Conservation (phyloP, 208 protist genomes). For the Trypanosomatidae sp. region DNA sequence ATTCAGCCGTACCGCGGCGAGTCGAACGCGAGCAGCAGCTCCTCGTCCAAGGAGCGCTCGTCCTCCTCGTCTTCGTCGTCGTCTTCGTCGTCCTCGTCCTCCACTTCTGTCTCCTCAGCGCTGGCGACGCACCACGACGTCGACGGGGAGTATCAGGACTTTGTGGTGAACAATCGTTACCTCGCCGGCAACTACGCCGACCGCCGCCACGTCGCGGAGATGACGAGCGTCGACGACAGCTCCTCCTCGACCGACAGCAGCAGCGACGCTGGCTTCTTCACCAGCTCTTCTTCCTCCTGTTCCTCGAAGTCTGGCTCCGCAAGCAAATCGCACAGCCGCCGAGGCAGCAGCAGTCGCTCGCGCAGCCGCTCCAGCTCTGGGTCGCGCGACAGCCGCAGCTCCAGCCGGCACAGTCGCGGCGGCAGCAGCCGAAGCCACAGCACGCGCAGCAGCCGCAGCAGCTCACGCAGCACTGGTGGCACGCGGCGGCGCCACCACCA, state of each 20-base stretch:
- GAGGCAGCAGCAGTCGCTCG: constrained; percentile 13
- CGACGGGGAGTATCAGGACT: constrained; percentile 47
- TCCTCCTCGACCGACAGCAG: no score
- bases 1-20: constrained; percentile 74
- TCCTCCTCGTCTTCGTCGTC: constrained; percentile 17
- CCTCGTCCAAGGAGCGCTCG: constrained; percentile 22
- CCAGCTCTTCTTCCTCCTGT: constrained; percentile 12
- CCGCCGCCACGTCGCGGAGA: constrained; percentile 25
- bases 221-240: constrained; percentile 28
- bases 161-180: constrained; percentile 59
- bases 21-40: constrained; percentile 29
- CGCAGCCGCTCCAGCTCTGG: constrained; percentile 13
- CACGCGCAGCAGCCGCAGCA: constrained; percentile 11
- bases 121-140: constrained; percentile 3
- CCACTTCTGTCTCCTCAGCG: background rate
- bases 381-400: background rate
- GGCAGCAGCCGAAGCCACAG: constrained; percentile 15
- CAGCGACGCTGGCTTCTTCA: background rate
- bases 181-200: constrained; percentile 55
- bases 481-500: constrained; percentile 18
- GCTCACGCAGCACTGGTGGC: constrained; percentile 20
- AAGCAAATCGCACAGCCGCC: constrained; percentile 8
- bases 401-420: constrained; percentile 9
- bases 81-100: constrained; percentile 14
- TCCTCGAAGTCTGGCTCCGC: constrained; percentile 17